Evolutionary conservation across 2,329 filamentous ascomycete species (phyloP).

Genomic region (Ilyonectria mors-panacis): DNA sequence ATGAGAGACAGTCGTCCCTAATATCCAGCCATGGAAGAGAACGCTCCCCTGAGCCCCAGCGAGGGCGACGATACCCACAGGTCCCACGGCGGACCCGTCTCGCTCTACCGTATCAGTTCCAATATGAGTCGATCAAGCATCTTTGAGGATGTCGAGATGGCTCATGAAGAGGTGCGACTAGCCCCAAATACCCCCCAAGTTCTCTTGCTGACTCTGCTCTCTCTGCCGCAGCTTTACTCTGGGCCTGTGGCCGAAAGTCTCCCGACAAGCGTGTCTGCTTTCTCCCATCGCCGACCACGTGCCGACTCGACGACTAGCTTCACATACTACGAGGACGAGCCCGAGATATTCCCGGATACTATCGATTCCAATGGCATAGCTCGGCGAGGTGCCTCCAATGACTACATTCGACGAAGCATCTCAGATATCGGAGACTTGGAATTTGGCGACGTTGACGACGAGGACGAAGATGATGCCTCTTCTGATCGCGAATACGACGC

Average conservation of each 20-base stretch:
- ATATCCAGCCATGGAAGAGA: conserved; percentile 49
- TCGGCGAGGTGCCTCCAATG: conserved; percentile 40
- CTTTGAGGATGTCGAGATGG: conserved; percentile 98
- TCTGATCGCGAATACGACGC: conserved; percentile 59
- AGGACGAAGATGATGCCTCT: conserved; percentile 58
- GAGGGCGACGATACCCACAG: conserved; percentile 37
- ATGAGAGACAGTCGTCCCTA: conserved; percentile 37
- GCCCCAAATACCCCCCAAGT: conserved; percentile 10
- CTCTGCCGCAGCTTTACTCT: conserved; percentile 77
- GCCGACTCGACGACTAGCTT: conserved; percentile 92
- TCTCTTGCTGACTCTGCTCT: conserved; percentile 32
- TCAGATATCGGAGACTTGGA: conserved; percentile 59
- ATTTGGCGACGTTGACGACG: conserved; percentile 57
- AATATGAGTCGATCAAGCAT: conserved; percentile 85
- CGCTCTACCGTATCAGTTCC: conserved; percentile 76
- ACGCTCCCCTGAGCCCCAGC: conserved; percentile 39
- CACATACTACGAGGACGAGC: conserved; percentile 84
- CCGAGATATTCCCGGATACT: conserved; percentile 54
- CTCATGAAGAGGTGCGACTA: conserved; percentile 84
- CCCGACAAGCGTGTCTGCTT: conserved; percentile 94
- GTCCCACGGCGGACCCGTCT: conserved; percentile 44
- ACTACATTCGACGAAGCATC: conserved; percentile 50
- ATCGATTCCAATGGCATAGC: conserved; percentile 50
- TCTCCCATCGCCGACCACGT: conserved; percentile 85
- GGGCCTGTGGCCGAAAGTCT: conserved; percentile 96